Base-by-base conservation (phyloP, 2,329 filamentous ascomycete species). In the Chaetomiaceae sp. region DNA sequence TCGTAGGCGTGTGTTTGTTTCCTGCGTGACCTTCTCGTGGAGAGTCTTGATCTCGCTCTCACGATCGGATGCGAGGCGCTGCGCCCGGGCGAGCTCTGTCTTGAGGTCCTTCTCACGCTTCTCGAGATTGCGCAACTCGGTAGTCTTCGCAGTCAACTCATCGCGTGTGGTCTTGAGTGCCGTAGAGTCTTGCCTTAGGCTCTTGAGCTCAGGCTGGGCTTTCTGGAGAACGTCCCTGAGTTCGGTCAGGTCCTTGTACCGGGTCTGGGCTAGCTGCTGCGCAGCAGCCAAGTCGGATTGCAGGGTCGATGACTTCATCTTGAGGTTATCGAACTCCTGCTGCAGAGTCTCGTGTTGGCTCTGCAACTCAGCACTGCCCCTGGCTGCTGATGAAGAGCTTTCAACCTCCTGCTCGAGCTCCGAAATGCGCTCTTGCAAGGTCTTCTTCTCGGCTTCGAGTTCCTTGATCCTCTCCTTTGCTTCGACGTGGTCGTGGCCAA, bases 161-260 rank as follows among this genome's bases (percentile, higher is more conserved):
- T 91, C 86, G 65, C 87, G 92, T 3, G 81, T 78, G 0, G 75
- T 76, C 68, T 90, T 91, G 30, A 97, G 75, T 36, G 85, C 80
- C 0, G 81, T 80, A 27, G 88, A 85, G 62, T 97, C 91, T 44
- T 85, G 82, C 7, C 89, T 83, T 18, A 97, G 76, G 40, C 75
- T 85, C 66, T 86, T 87, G 21, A 97, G 74, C 69, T 99, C 92
- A 0, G 90, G 87, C 64, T 96, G 91, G 0, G 87, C 81, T 67
- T 94, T 95, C 60, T 90, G 85, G 27, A 96, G 70, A 2, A 91
- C 76, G 56, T 92, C 87, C 18, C 86, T 81, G 41, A 96, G 74
- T 25, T 95, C 88, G 0, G 85, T 85, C 1, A 96, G 74, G 55
- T 97, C 91, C 68, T 90, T 95, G 74, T 90, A 97, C 27, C 94